Conservation (phyloP, 495 filamentous ascomycete species). For the Neurospora africana region DNA sequence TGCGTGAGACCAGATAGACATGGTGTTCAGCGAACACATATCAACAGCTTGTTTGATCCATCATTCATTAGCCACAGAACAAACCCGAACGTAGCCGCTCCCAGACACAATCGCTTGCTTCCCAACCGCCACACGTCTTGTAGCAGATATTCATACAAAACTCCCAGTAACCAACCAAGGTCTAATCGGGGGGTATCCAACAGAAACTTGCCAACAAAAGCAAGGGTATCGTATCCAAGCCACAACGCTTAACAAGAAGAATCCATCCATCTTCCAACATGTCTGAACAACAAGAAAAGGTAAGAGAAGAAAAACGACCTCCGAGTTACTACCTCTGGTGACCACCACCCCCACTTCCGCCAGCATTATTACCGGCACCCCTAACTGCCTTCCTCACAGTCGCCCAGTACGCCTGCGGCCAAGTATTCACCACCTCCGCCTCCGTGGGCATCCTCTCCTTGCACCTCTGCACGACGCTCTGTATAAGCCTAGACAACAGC, state of each 20-base stretch:
- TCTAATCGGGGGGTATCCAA: neutral
- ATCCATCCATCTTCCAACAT: neutral
- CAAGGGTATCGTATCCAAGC: neutral
- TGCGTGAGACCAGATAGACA: neutral
- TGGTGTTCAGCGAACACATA: neutral
- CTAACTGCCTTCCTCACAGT: constrained; percentile 39
- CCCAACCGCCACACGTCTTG: neutral
- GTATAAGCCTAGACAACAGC: constrained; percentile 62
- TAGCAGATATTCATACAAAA: neutral
- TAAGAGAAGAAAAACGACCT: neutral
- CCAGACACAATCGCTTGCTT: neutral
- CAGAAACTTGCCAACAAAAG: neutral
- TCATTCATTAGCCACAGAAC: neutral
- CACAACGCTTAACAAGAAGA: neutral
- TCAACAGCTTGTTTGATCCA: neutral
- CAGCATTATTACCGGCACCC: neutral
- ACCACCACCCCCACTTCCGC: neutral
- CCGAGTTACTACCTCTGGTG: constrained; percentile 5
- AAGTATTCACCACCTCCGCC: constrained; percentile 52
- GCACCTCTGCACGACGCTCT: constrained; percentile 67
- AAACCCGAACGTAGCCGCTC: neutral
- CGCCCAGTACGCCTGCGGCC: constrained; percentile 49
- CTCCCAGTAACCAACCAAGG: neutral
- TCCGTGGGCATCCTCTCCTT: constrained; percentile 58
- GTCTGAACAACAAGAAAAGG: neutral